A percentile compares a stretch with the other conserved stretches of the same genome.
These are phyloP conservation scores for Lobosporangium transversale DNA, from an alignment of 192 early-diverging fungal genomes.

Conservation along the genomic window DNA sequence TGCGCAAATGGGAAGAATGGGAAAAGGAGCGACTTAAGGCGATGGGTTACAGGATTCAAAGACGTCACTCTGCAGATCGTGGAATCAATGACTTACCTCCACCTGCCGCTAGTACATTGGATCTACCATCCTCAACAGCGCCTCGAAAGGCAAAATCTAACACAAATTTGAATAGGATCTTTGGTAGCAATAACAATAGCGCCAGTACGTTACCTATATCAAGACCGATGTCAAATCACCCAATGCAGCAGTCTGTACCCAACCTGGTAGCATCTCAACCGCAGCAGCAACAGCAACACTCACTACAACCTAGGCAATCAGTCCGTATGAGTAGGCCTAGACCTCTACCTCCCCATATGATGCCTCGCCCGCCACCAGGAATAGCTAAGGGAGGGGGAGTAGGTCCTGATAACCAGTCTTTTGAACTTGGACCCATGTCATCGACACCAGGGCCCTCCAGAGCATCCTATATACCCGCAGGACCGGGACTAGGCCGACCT, in stretches of 20 bases:
- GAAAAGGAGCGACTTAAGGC: constrained; percentile 60
- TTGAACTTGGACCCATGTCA: constrained; percentile 28
- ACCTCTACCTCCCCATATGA: constrained; percentile 22
- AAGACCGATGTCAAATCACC: constrained; percentile 11
- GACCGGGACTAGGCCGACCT: no score
- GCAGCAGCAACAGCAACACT: constrained; percentile 31
- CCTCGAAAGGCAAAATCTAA: not conserved
- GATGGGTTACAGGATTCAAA: constrained; percentile 44
- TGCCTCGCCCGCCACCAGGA: constrained; percentile 13
- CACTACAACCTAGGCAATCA: constrained; percentile 17
- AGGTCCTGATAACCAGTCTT: constrained; percentile 17
- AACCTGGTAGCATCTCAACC: constrained; percentile 3
- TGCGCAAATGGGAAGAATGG: constrained; percentile 70
- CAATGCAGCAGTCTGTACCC: constrained; percentile 29
- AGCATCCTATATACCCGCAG: no score
- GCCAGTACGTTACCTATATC: not conserved
- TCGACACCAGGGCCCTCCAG: not conserved
- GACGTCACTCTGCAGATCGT: constrained; percentile 39
- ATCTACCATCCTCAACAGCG: not conserved
- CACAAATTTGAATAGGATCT: not conserved
- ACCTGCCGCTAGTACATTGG: constrained; percentile 41
- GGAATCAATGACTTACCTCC: constrained; percentile 48
- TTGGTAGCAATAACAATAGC: not conserved
- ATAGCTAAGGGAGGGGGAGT: constrained; percentile 18
- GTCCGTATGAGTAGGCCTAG: constrained; percentile 36